Base-by-base conservation (phyloP, 140 eudicot species). In the Artemisia princeps region DNA sequence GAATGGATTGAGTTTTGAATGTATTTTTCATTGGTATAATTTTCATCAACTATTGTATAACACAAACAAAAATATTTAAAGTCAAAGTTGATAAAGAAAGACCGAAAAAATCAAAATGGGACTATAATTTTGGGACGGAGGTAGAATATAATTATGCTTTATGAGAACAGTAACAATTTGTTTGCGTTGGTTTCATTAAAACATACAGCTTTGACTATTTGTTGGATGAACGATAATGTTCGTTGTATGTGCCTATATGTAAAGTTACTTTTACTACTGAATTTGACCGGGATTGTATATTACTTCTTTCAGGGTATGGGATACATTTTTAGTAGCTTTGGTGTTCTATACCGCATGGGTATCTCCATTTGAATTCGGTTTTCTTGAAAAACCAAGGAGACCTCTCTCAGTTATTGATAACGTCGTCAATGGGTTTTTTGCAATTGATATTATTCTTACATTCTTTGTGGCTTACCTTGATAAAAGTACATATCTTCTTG, bases 331-430 rank as follows among this genome's bases (percentile, higher is more conserved):
- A 69, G 85, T 83, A 2, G 45, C 67, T 24, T 65, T 90, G 74
- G 97, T 90, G 11, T 58, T 90, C 72, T 90, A 90, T 77, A 87
- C 94, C 2, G 88, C 97, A 2, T 90, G 97, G 97, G 94, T 84
- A 46, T 87, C 88, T 10, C 95, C 95, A 4, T 90, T 82, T 46
- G 95, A 90, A 68, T 87, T 90, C 11, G 95, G 94, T 44, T 90
- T 90, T 78, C 69, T 80, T 0, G 79, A 80, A 3, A 30, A 12
- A 67, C 88, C 86, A 22, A 20, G 44, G 8, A 76, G 66, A 20
- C 72, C 76, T 7, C 83, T 90, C 9, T 67, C 94, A n/a, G 77
- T 80, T 52, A 42, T 82, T 3, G 97, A 90, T 69, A 87, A 84
- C 72, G 65, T 87, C n/a, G 90, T 84, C 19, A 87, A 90, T 46